Conservation (phyloP, 495 filamentous ascomycete genomes). For the Penicillium lagena region DNA sequence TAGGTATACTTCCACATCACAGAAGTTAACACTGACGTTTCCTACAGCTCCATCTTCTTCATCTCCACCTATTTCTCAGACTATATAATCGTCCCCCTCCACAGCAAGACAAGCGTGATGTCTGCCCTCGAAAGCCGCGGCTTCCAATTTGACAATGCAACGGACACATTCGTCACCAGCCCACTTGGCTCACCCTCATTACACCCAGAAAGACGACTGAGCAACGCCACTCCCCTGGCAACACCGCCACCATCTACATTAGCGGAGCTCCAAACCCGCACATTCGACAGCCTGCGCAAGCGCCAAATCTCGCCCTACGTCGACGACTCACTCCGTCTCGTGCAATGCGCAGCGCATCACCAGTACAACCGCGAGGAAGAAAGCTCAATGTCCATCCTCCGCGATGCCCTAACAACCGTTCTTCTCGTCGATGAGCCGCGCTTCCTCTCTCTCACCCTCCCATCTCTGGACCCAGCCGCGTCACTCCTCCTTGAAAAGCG, state of each 20-base stretch:
- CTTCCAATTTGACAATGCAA: slow-evolving; percentile 75
- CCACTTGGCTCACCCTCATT: slow-evolving; percentile 27
- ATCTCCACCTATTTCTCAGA: slow-evolving; percentile 98
- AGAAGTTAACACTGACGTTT: neutral
- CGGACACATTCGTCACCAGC: slow-evolving; percentile 59
- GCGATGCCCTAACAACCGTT: slow-evolving; percentile 33
- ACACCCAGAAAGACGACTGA: slow-evolving; percentile 18
- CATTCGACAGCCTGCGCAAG: slow-evolving; percentile 69
- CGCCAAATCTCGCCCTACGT: slow-evolving; percentile 69
- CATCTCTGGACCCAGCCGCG: slow-evolving; percentile 71
- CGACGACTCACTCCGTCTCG: slow-evolving; percentile 59
- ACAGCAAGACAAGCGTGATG: slow-evolving; percentile 65
- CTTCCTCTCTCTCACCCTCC: slow-evolving; percentile 82
- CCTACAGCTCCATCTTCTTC: slow-evolving; percentile 80
- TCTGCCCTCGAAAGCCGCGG: slow-evolving; percentile 70
- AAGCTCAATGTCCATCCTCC: slow-evolving; percentile 40
- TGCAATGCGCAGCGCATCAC: slow-evolving; percentile 75
- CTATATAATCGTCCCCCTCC: slow-evolving; percentile 85
- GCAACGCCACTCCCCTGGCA: slow-evolving; percentile 42
- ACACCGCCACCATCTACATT: slow-evolving; percentile 74
- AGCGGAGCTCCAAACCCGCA: slow-evolving; percentile 72
- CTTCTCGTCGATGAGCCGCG: slow-evolving; percentile 62
- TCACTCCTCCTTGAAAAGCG: slow-evolving; percentile 74
- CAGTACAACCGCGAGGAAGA: slow-evolving; percentile 37
- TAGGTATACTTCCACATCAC: neutral